Conservation (phyloP, 1,139 yeast genomes). For the Wickerhamomyces sp. region DNA sequence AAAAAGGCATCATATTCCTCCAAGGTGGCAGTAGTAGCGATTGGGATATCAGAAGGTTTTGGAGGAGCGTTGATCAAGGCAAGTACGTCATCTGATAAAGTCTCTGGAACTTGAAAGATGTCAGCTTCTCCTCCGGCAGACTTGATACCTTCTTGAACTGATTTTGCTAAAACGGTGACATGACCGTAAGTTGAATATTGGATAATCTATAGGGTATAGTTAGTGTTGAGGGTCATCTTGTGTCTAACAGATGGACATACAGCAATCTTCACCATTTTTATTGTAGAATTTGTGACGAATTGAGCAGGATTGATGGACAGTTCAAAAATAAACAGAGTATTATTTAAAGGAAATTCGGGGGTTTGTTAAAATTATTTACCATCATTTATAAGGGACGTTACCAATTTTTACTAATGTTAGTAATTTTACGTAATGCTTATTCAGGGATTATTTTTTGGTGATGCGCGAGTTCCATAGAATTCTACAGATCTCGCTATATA, state of each 20-base stretch:
- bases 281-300: neutral
- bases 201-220: conserved; percentile 40
- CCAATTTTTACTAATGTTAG: neutral
- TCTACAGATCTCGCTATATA: too few species aligned
- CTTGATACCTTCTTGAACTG: conserved; percentile 63
- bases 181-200: conserved; percentile 84
- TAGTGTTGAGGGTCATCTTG: neutral
- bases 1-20: conserved; percentile 66
- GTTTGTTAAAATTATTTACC: too few species aligned
- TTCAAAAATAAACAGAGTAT: neutral
- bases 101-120: conserved; percentile 75
- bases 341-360: too few species aligned
- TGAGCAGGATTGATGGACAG: neutral
- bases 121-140: conserved; percentile 69
- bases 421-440: conserved; percentile 3
- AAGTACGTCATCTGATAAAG: conserved; percentile 60
- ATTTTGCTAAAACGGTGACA: conserved; percentile 59
- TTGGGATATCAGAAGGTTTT: conserved; percentile 62
- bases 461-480: too few species aligned
- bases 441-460: too few species aligned
- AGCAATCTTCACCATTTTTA: conserved; percentile 21
- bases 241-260: conserved; percentile 5
- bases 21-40: conserved; percentile 55
- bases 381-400: neutral
- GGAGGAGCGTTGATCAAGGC: conserved; percentile 60